Evolutionary conservation across 1,284 basidiomycete species (phyloP), one percentile per base, ranked within the genome.

Genomic region (Pseudozyma tsukubaensis): DNA sequence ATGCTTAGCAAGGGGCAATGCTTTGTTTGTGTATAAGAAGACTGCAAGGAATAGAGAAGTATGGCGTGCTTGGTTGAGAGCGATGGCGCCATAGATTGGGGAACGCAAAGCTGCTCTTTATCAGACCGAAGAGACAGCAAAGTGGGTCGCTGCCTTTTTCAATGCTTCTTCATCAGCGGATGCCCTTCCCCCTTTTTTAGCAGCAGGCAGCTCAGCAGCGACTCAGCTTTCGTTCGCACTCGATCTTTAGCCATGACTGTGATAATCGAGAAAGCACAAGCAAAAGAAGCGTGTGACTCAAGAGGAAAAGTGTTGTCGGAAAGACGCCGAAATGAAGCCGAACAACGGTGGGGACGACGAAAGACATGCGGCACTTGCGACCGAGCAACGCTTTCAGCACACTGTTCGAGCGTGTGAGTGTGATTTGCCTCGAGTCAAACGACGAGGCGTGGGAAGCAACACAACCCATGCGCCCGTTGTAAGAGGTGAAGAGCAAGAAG

Each of bases 281-380:
- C 16, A 16, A 13, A 29, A 3, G 13, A 14, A 32, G n/a, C 18
- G 19, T 49, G 51, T 54, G 51, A 54, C 32, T 48, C 19, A 37
- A 21, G 12, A 50, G 42, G n/a, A 45, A 55, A 37, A 44, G 35
- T 18, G 45, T 10, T 51, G 24, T 53, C 62, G 62, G 62, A 39
- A 48, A 50, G 55, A 53, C 39, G 55, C 55, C 62, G 62, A 64
- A 50, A 64, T 64, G 62, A 64, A 58, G 50, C 55, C 54, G 61
- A 39, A 13, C 16, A 13, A 18, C 24, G 24, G 24, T 29, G 24
- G 24, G 24, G 49, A 19, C n/a, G 32, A 50, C 29, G 19, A 50
- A n/a, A 34, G n/a, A 29, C 24, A 29, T 29, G 16, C 44, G 44
- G 44, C 44, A 21, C 18, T 47, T 47, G 13, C 44, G 44, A 21